Conservation (phyloP, 2,329 filamentous ascomycete species). For the Arthrobotrys sphaeroides region DNA sequence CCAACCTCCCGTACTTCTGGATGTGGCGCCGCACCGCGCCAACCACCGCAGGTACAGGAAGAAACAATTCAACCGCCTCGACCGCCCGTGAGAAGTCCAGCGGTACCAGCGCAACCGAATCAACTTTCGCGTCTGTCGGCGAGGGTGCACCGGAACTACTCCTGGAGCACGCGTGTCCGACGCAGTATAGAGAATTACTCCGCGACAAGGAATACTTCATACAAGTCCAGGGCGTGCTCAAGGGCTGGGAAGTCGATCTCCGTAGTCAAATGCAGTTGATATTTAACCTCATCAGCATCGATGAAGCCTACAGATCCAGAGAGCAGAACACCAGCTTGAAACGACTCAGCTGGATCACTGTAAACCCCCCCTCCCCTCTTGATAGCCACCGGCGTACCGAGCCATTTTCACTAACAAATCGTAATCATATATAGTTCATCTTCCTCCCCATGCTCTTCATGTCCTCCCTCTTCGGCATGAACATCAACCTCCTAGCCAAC, state of each 20-base stretch:
- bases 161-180: conserved; percentile 22
- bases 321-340: conserved; percentile 55
- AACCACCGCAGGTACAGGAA: too few relatives aligned
- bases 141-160: too few relatives aligned
- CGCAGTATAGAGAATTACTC: conserved; percentile 17
- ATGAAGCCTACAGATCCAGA: conserved; percentile 55
- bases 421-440: conserved; percentile 40
- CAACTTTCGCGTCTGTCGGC: too few relatives aligned
- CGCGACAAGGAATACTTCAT: conserved; percentile 47
- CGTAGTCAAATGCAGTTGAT: conserved; percentile 50
- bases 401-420: neutral
- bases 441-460: conserved; percentile 55
- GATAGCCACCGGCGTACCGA: neutral
- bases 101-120: too few relatives aligned
- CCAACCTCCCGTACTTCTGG: conserved; percentile 41
- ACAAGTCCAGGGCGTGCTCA: conserved; percentile 24
- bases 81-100: too few relatives aligned
- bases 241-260: conserved; percentile 43
- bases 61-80: too few relatives aligned
- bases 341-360: conserved; percentile 55
- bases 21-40: conserved; percentile 14
- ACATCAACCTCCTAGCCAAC: conserved; percentile 53
- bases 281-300: conserved; percentile 56
- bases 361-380: conserved; percentile 5
- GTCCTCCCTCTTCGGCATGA: conserved; percentile 55